phyloP scores from a whole-genome alignment of 495 filamentous ascomycete genomes.

The Cairneyella variabilis region DNA sequence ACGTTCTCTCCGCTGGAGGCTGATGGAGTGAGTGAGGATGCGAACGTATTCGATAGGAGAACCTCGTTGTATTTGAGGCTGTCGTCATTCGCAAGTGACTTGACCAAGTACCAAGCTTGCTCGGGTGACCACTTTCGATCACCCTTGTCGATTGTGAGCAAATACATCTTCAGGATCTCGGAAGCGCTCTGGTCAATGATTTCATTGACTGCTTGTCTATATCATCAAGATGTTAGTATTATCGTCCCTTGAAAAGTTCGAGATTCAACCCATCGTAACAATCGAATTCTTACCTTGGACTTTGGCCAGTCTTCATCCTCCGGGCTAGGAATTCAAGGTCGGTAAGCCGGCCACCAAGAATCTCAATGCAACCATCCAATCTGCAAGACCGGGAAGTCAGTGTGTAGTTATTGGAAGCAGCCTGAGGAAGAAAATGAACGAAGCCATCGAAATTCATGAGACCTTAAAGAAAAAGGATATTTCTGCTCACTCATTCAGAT shows the following conservation, averaged over 20 bases:
- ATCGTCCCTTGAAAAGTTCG: no score
- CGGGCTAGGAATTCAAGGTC: slow-evolving; percentile 91
- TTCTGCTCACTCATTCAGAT: no score
- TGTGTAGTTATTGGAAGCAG: no score
- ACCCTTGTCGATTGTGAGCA: slow-evolving; percentile 50
- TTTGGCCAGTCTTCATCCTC: slow-evolving; percentile 87
- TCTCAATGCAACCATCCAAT: slow-evolving; percentile 76
- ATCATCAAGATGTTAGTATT: no score
- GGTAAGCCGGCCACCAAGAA: slow-evolving; percentile 83
- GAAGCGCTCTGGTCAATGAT: slow-evolving; percentile 84
- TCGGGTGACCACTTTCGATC: slow-evolving; percentile 67
- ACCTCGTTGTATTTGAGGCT: slow-evolving; percentile 77
- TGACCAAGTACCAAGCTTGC: slow-evolving; percentile 89
- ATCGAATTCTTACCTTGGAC: no score
- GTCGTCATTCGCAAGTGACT: slow-evolving; percentile 58
- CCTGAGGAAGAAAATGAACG: no score
- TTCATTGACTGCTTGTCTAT: slow-evolving; percentile 76
- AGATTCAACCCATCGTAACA: no score
- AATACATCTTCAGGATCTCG: slow-evolving; percentile 91
- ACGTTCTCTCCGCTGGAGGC: slow-evolving; percentile 58
- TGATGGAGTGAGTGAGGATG: slow-evolving; percentile 38
- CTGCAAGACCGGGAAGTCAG: no score
- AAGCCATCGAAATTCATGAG: no score
- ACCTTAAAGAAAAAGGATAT: no score
- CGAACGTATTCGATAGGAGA: slow-evolving; percentile 70